Percentiles rank a stretch among this genome's conserved stretches.
These are phyloP conservation scores for Phoma sp. DNA, from an alignment of 2,329 filamentous ascomycete species.

Conservation along the genomic window DNA sequence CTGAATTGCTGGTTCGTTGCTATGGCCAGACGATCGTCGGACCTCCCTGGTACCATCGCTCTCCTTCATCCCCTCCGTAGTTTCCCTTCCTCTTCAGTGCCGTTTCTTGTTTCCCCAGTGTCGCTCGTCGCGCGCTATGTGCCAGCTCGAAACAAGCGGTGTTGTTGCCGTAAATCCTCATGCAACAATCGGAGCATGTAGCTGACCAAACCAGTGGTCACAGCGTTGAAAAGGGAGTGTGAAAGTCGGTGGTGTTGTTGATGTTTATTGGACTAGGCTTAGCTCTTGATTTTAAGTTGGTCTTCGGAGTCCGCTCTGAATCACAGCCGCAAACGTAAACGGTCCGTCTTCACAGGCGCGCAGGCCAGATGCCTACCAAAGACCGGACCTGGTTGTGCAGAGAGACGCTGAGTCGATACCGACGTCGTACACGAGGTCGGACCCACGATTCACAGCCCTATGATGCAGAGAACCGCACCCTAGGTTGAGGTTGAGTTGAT, in stretches of 20 bases:
- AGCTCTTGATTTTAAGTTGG: not conserved
- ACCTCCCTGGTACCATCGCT: constrained; percentile 44
- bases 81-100: not conserved
- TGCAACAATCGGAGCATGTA: not conserved
- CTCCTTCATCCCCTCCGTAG: constrained; percentile 49
- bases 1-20: constrained; percentile 52
- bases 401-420: not conserved
- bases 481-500: constrained; percentile 8
- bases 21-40: constrained; percentile 44
- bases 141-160: not conserved
- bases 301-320: not conserved
- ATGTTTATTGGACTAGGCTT: not conserved
- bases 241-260: not conserved
- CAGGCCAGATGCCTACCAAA: not conserved
- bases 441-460: constrained; percentile 7
- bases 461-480: constrained; percentile 7
- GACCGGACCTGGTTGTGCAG: not conserved
- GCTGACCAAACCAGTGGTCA: not conserved
- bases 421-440: constrained; percentile 8
- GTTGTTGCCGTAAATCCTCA: not conserved
- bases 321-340: not conserved
- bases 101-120: too few species aligned
- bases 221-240: not conserved
- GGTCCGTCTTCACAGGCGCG: not conserved
- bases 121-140: too few species aligned